These are phyloP conservation scores for Pseudogymnoascus sp. DNA, from an alignment of 2,329 filamentous ascomycete species.

Conservation along the genomic window DNA sequence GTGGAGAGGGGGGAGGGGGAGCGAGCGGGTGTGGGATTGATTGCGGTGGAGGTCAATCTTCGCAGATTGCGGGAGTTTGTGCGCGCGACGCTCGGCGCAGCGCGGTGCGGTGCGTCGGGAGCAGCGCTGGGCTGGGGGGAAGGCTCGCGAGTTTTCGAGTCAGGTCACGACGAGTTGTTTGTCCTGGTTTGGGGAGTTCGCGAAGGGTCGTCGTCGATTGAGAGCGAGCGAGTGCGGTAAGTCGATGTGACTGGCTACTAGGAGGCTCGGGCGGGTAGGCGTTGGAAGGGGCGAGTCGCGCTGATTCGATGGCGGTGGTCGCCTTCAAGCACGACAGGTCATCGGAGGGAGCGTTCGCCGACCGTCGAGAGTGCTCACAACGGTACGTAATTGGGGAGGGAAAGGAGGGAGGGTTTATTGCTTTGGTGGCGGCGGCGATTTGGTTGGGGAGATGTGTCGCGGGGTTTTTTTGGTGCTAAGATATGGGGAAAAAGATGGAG, in stretches of 20 bases:
- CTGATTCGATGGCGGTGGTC: background rate
- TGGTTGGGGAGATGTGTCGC: background rate
- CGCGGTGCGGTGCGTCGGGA: background rate
- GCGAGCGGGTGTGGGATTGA: background rate
- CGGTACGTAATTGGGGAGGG: background rate
- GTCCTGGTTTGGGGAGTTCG: background rate
- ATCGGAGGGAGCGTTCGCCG: background rate
- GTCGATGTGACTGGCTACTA: background rate
- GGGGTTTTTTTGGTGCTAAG: background rate
- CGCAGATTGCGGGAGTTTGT: background rate
- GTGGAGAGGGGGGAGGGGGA: conserved; percentile 16
- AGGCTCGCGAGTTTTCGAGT: background rate
- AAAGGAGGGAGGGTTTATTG: background rate
- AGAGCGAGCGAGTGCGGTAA: background rate
- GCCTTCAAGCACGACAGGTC: background rate
- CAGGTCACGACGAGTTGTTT: background rate
- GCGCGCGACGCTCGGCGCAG: background rate
- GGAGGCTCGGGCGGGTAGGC: background rate
- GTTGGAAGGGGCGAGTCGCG: background rate
- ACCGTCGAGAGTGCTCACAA: background rate
- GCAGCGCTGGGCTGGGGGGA: background rate
- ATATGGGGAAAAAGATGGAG: background rate
- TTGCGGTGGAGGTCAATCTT: background rate
- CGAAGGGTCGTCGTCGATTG: background rate
- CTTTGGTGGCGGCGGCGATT: background rate